Conservation (phyloP, 2,329 filamentous ascomycete genomes). For the Scleromitrula shiraiana region DNA sequence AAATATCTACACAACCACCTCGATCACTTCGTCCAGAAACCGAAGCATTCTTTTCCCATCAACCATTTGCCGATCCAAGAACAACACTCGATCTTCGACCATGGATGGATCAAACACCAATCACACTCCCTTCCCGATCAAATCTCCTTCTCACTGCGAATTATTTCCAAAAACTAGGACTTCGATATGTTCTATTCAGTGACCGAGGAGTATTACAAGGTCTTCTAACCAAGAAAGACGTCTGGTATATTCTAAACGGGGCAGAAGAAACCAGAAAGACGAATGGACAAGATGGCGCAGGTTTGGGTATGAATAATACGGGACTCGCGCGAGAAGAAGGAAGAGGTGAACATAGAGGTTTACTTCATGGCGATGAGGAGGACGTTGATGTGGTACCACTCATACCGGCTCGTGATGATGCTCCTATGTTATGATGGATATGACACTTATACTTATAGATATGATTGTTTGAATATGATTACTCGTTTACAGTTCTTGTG, state of each 20-base stretch:
- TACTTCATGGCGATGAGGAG: slow-evolving; percentile 34
- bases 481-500: background rate
- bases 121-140: slow-evolving; percentile 72
- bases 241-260: slow-evolving; percentile 86
- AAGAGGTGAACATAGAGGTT: slow-evolving; percentile 36
- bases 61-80: slow-evolving; percentile 69
- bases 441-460: background rate
- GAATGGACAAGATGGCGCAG: slow-evolving; percentile 29
- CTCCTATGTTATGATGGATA: slow-evolving; percentile 22
- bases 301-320: slow-evolving; percentile 25
- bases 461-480: background rate
- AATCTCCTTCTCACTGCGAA: slow-evolving; percentile 77
- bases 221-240: slow-evolving; percentile 91
- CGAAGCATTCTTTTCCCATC: slow-evolving; percentile 77
- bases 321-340: slow-evolving; percentile 34
- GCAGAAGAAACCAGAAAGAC: slow-evolving; percentile 51
- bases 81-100: slow-evolving; percentile 79
- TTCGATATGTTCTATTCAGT: slow-evolving; percentile 82
- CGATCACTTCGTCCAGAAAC: slow-evolving; percentile 60
- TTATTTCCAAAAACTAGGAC: slow-evolving; percentile 90
- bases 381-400: slow-evolving; percentile 15
- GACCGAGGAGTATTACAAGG: slow-evolving; percentile 77
- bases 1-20: slow-evolving; percentile 47
- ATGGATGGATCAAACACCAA: slow-evolving; percentile 98
- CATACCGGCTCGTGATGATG: slow-evolving; percentile 16